Conservation (phyloP, 805 yeast species). For the Candida silvatica region DNA sequence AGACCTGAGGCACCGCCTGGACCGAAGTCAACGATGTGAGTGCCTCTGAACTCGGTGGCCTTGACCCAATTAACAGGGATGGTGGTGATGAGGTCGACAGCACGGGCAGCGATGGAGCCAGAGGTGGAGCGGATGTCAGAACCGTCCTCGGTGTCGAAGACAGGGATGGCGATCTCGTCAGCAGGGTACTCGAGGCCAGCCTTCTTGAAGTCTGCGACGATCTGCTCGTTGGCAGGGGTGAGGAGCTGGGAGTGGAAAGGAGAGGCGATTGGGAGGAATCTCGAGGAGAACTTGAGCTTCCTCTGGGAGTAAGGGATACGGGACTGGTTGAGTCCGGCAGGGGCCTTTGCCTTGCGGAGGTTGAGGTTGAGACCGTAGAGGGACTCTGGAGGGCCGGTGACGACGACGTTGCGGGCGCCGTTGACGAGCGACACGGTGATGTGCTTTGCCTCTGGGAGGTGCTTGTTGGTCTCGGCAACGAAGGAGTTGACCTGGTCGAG, state of each 20-base stretch:
- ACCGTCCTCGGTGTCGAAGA: slow-evolving; percentile 85
- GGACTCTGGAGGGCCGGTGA: slow-evolving; percentile 97
- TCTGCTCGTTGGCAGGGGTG: slow-evolving; percentile 57
- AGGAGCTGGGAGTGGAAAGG: slow-evolving; percentile 95
- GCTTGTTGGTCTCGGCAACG: slow-evolving; percentile 84
- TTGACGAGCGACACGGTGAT: slow-evolving; percentile 85
- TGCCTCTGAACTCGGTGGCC: slow-evolving; percentile 73
- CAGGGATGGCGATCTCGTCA: slow-evolving; percentile 67
- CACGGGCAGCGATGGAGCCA: slow-evolving; percentile 50
- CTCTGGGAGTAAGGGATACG: slow-evolving; percentile 92
- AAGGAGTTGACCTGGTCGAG: slow-evolving; percentile 68
- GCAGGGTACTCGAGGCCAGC: slow-evolving; percentile 50
- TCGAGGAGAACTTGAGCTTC: slow-evolving; percentile 84
- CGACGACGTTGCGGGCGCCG: slow-evolving; percentile 93
- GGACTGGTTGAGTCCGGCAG: slow-evolving; percentile 89
- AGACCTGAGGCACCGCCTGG: slow-evolving; percentile 98
- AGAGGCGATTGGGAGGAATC: slow-evolving; percentile 90
- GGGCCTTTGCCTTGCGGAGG: slow-evolving; percentile 90
- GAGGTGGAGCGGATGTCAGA: slow-evolving; percentile 52
- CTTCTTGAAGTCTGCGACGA: slow-evolving; percentile 55
- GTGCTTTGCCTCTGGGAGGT: slow-evolving; percentile 86
- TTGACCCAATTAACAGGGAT: slow-evolving; percentile 92
- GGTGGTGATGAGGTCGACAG: slow-evolving; percentile 75
- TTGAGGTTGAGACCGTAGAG: slow-evolving; percentile 90
- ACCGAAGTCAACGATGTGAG: slow-evolving; percentile 94